A percentile compares a stretch with the other conserved stretches of the same genome.
Evolutionary conservation across 2,329 filamentous ascomycete genomes (phyloP).

Genomic region (Fusarium anguioides): DNA sequence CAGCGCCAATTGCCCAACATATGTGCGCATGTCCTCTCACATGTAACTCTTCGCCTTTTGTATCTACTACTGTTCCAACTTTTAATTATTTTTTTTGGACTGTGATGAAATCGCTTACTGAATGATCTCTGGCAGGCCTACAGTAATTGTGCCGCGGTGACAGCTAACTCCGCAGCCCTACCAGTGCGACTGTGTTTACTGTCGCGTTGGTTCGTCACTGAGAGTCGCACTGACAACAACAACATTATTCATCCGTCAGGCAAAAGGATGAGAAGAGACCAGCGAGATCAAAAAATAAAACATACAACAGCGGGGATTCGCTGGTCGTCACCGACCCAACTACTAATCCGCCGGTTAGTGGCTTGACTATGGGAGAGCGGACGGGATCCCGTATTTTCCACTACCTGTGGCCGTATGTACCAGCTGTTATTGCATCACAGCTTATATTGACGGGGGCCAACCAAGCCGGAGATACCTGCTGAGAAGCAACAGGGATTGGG

Average conservation of each 20-base stretch:
- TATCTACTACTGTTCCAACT: too few relatives aligned
- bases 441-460: neutral
- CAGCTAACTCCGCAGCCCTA: too few relatives aligned
- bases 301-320: conserved; percentile 16
- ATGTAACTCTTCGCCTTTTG: neutral
- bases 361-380: conserved; percentile 15
- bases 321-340: conserved; percentile 16
- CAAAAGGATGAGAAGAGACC: neutral
- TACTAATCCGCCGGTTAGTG: conserved; percentile 6
- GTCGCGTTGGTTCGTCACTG: too few relatives aligned
- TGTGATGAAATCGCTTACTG: too few relatives aligned
- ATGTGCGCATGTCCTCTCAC: too few relatives aligned
- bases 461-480: too few relatives aligned
- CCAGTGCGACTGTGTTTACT: too few relatives aligned
- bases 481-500: too few relatives aligned
- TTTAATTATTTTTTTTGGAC: too few relatives aligned
- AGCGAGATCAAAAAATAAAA: neutral
- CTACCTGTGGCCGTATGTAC: conserved; percentile 8
- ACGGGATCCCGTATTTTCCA: conserved; percentile 17
- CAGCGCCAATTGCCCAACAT: neutral
- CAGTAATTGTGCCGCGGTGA: too few relatives aligned
- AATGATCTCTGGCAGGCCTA: too few relatives aligned
- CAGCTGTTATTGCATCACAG: fast-evolving
- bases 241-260: neutral
- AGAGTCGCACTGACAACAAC: too few relatives aligned